Base-by-base conservation (phyloP, 2,329 filamentous ascomycete genomes). In the Hawksworthiomyces lignivorus region DNA sequence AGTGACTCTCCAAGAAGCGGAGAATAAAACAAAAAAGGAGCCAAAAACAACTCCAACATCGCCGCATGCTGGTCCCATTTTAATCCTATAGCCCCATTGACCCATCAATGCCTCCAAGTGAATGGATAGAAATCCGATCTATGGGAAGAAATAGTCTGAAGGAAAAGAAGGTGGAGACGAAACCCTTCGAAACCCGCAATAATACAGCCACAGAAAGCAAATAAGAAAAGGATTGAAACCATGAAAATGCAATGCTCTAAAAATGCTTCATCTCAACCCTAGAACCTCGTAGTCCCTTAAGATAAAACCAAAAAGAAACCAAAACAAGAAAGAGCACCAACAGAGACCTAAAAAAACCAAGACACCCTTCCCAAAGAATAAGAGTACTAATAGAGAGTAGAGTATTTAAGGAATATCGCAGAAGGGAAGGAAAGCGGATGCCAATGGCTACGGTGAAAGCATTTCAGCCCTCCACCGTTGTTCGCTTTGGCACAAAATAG, bases 51-150 rank as follows among this genome's bases (percentile, higher is more conserved):
- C 24, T 26, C 2, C 24, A 26, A 26, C 24, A 26, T 26, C 12
- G 24, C 24, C 12, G 24, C 3, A 26, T 26, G 24, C 24, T 26
- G 8, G 24, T 26, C 12, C 24, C 12, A n/a, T n/a, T n/a, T n/a
- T n/a, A n/a, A 40, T 30, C 17, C 31, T 20, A 20, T 26, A 40
- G 24, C 39, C 30, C 33, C 26, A 18, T 30, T 30, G n/a, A n/a
- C n/a, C n/a, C n/a, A n/a, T 26, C 18, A 20, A 35, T 36, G 12
- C 18, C 24, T 41, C 28, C 34, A 7, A 20, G 26, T 18, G 8
- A 4, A 24, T 18, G 17, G 32, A 35, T 9, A n/a, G 20, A 29
- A 10, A 36, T n/a, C 14, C 17, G 14, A 9, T 10, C 15, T 26
- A 7, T 30, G 31, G 18, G 19, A 30, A 36, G 33, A 33, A 20